A percentile compares a stretch with the other conserved stretches of the same genome.
Evolutionary conservation across 805 yeast genomes (phyloP).

Genomic region (Candida tallmaniae): DNA sequence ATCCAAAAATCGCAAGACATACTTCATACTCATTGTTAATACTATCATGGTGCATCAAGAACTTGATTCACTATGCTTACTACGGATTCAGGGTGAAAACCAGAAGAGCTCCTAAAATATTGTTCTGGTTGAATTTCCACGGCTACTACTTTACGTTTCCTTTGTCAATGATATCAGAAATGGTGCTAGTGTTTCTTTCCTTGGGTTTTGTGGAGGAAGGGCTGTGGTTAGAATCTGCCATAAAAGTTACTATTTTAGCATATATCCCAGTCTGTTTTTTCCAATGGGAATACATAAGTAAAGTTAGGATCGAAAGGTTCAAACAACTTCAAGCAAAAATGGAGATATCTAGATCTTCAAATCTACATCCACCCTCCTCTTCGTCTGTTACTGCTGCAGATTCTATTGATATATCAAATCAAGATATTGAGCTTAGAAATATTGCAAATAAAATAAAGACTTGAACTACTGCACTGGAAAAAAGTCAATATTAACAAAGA

Average conservation of each 20-base stretch:
- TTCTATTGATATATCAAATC: too few species aligned
- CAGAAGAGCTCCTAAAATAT: slow-evolving; percentile 27
- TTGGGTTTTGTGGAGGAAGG: slow-evolving; percentile 25
- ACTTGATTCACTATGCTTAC: slow-evolving; percentile 30
- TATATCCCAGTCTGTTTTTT: slow-evolving; percentile 36
- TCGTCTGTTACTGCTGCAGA: not conserved
- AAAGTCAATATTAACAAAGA: too few species aligned
- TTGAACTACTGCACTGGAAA: too few species aligned
- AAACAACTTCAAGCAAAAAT: slow-evolving; percentile 8
- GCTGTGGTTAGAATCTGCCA: slow-evolving; percentile 20
- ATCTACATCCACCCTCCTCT: too few species aligned
- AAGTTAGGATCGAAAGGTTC: slow-evolving; percentile 8
- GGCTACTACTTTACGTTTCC: slow-evolving; percentile 34
- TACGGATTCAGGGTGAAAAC: slow-evolving; percentile 34
- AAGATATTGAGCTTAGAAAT: slow-evolving; percentile 11
- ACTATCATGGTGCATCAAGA: slow-evolving; percentile 29
- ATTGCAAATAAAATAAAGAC: too few species aligned
- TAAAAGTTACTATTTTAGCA: slow-evolving; percentile 22
- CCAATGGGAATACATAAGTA: slow-evolving; percentile 27
- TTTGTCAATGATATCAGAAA: slow-evolving; percentile 26
- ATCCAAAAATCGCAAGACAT: slow-evolving; percentile 40
- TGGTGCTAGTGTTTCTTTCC: slow-evolving; percentile 31
- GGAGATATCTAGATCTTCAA: not conserved
- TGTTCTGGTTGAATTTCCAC: slow-evolving; percentile 34
- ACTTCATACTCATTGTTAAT: slow-evolving; percentile 37